These are phyloP conservation scores for Auricularia sp. DNA, from an alignment of 768 basidiomycete species.

Conservation along the genomic window DNA sequence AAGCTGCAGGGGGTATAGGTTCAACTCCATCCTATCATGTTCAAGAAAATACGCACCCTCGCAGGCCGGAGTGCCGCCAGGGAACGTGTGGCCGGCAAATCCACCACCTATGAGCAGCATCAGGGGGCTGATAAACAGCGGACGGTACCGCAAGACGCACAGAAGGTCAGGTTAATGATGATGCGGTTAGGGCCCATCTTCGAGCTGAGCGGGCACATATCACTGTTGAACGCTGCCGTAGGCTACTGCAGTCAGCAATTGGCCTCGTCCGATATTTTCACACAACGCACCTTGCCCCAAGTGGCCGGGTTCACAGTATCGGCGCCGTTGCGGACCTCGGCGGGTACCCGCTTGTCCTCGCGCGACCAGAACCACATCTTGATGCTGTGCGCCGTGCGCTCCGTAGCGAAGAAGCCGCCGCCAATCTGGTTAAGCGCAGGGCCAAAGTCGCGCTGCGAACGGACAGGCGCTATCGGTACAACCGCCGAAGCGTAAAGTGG, in stretches of 20 bases:
- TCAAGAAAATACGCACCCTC: constrained; percentile 29
- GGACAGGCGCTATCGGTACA: neutral
- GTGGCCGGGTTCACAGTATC: constrained; percentile 31
- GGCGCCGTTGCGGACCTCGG: constrained; percentile 19
- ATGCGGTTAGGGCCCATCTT: constrained; percentile 45
- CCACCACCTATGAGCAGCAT: constrained; percentile 36
- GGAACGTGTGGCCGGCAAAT: constrained; percentile 38
- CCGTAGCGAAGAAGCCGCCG: constrained; percentile 45
- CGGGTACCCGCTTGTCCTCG: neutral
- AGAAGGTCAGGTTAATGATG: constrained; percentile 61
- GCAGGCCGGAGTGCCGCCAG: constrained; percentile 48
- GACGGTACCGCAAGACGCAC: constrained; percentile 26
- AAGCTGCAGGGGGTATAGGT: constrained; percentile 29
- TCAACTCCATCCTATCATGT: neutral
- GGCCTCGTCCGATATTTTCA: neutral
- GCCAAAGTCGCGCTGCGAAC: constrained; percentile 28
- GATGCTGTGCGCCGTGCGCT: constrained; percentile 46
- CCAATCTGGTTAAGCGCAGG: constrained; percentile 47
- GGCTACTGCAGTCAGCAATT: neutral
- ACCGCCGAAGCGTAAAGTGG: neutral
- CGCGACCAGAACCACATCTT: constrained; percentile 69
- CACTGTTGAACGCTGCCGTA: constrained; percentile 3
- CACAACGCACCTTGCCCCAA: constrained; percentile 34
- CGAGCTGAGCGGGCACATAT: constrained; percentile 35
- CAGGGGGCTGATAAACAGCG: neutral